A percentile compares a stretch with the other conserved stretches of the same genome.
phyloP scores from a whole-genome alignment of 768 basidiomycete genomes.

The Suillus weaverae region DNA sequence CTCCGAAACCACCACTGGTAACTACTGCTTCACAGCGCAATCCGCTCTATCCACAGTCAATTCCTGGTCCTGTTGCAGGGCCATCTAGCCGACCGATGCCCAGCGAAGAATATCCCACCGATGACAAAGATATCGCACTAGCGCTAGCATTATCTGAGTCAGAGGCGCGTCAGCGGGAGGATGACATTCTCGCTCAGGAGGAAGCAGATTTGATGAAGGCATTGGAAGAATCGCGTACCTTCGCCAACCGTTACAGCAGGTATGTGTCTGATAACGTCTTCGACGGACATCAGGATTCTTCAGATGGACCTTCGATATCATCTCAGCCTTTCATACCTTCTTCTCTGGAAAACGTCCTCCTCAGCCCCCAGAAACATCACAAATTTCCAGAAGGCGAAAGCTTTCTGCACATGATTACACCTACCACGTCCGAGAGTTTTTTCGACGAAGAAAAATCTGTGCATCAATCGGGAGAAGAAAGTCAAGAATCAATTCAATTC shows the following conservation, averaged over 20 bases:
- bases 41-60: constrained; percentile 35
- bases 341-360: constrained; percentile 18
- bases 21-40: constrained; percentile 20
- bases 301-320: constrained; percentile 9
- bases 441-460: constrained; percentile 25
- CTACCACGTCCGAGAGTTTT: constrained; percentile 21
- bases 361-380: constrained; percentile 7
- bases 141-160: constrained; percentile 47
- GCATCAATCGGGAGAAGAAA: constrained; percentile 23
- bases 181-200: constrained; percentile 39
- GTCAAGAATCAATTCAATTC: constrained; percentile 12
- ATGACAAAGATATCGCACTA: constrained; percentile 47
- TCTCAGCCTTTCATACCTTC: constrained; percentile 15
- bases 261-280: background rate
- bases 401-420: constrained; percentile 32
- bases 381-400: constrained; percentile 26
- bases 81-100: constrained; percentile 11
- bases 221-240: constrained; percentile 51
- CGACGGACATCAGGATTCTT: constrained; percentile 1
- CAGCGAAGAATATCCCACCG: constrained; percentile 19
- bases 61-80: constrained; percentile 21
- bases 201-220: constrained; percentile 69
- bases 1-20: constrained; percentile 37
- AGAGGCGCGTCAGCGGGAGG: constrained; percentile 36
- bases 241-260: constrained; percentile 13